Conservation (phyloP, 352 stramenopile species). For the Phytophthora meadii region DNA sequence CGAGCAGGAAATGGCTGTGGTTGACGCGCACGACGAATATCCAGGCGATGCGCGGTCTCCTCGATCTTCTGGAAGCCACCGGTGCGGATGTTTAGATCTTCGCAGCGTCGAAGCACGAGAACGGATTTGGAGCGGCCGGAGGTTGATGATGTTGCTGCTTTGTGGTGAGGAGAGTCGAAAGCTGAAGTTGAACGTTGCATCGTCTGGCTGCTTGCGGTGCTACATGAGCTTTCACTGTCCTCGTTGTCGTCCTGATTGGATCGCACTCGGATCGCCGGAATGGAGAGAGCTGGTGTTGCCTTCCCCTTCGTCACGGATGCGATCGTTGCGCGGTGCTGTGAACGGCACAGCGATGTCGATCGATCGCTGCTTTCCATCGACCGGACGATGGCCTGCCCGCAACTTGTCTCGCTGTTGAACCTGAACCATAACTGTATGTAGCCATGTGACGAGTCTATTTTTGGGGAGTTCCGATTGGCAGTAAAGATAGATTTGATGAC, state of each 20-base stretch:
- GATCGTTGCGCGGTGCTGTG: slow-evolving; percentile 7
- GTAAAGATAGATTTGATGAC: slow-evolving; percentile 9
- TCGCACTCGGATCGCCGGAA: slow-evolving; percentile 6
- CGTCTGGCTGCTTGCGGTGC: neutral
- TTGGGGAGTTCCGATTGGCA: slow-evolving; percentile 12
- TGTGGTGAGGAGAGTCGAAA: slow-evolving; percentile 1
- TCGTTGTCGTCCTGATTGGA: slow-evolving; percentile 34
- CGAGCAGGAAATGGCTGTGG: slow-evolving; percentile 7
- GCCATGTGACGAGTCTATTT: slow-evolving; percentile 40
- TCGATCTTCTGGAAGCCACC: slow-evolving; percentile 86
- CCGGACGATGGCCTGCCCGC: slow-evolving; percentile 7
- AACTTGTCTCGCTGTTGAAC: slow-evolving; percentile 2
- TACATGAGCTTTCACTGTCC: slow-evolving; percentile 2
- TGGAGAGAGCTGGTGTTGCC: slow-evolving; percentile 2
- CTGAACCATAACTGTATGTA: slow-evolving; percentile 13
- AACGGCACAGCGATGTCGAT: slow-evolving; percentile 7
- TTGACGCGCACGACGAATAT: slow-evolving; percentile 40
- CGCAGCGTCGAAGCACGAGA: slow-evolving; percentile 70
- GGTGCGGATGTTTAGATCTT: slow-evolving; percentile 70
- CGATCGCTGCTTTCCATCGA: slow-evolving; percentile 26
- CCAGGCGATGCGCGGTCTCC: slow-evolving; percentile 55
- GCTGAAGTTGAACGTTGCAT: slow-evolving; percentile 22
- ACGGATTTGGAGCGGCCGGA: slow-evolving; percentile 20
- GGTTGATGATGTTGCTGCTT: slow-evolving; percentile 10
- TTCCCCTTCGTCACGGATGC: slow-evolving; percentile 19